Evolutionary conservation across 2,329 filamentous ascomycete species (phyloP).

Genomic region (Sporothrix pseudoabietina): DNA sequence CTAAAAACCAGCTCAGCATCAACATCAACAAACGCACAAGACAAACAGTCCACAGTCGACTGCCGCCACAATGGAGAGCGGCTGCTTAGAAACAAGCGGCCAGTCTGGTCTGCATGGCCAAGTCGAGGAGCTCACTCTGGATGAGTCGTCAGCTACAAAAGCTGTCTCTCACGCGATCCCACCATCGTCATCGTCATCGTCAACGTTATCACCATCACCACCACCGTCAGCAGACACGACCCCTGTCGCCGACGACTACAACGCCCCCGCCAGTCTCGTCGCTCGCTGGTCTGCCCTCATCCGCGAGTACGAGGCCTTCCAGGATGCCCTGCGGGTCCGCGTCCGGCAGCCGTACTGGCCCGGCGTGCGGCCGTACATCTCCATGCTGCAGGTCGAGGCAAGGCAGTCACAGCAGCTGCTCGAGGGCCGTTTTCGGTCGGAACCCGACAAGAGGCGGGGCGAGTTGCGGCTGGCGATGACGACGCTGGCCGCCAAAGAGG

Average conservation of each 20-base stretch:
- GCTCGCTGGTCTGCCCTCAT: constrained; percentile 31
- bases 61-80: neutral
- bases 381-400: constrained; percentile 30
- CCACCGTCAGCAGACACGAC: neutral
- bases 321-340: constrained; percentile 27
- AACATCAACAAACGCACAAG: neutral
- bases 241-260: neutral
- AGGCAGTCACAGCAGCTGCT: neutral
- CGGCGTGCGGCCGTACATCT: constrained; percentile 32
- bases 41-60: neutral
- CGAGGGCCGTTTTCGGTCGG: neutral
- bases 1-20: neutral
- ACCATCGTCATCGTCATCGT: neutral
- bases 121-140: neutral
- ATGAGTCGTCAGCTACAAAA: neutral
- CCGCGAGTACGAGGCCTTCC: constrained; percentile 32
- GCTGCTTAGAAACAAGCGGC: neutral
- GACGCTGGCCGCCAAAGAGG: constrained; percentile 34
- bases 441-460: neutral
- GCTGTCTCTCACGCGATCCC: neutral
- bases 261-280: constrained; percentile 7
- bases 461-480: constrained; percentile 25
- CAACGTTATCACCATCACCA: neutral
- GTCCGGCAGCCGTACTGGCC: constrained; percentile 32
- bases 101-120: neutral